Evolutionary conservation across 2,329 filamentous ascomycete species (phyloP), one percentile per base, ranked within the genome.

Genomic region (Neonectria neomacrospora): DNA sequence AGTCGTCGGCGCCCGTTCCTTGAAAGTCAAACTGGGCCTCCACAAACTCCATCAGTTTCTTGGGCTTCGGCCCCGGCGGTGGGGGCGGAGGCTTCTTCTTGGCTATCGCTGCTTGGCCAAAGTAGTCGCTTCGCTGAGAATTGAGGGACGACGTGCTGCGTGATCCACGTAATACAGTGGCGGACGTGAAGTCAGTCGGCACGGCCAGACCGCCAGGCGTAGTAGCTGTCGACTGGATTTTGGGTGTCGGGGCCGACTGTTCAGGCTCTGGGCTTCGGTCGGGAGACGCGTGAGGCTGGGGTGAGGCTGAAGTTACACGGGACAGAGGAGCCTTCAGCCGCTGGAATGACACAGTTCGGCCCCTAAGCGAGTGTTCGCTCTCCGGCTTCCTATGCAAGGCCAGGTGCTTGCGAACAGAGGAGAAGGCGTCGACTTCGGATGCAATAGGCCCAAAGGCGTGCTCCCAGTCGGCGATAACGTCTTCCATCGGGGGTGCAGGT

Each of bases 11-110:
- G 18, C 63, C 60, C 14, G 58, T 48, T 20, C 63, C 63, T 30
- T 55, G 30, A 26, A 66, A 66, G 12, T 63, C 60, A 22, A 60
- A 66, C 30, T 57, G 56, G 5, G 63, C 63, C 44, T 63, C 63
- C 14, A 66, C 63, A 48, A 60, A 63, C 41, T 66, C 59, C 8
- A 16, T 51, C 28, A 28, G 20, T 16, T 6, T 53, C 52, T 50
- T 56, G 9, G 60, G 55, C 41, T 65, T 65, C 14, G 63, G 55
- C 22, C 53, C 55, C 9, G 61, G 61, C 16, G 54, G 55, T 9
- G 63, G 63, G 7, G 63, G 63, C 5, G 63, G 63, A 10, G 60
- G 60, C 23, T 63, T 63, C 42, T 60, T 63, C 56, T 63, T 66
- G 6, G 54, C 51, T 34, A 56, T 57, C 11, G 48, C 63, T 14